These are phyloP conservation scores for Orbilia quercus DNA, from an alignment of 2,329 filamentous ascomycete genomes.

Conservation along the genomic window DNA sequence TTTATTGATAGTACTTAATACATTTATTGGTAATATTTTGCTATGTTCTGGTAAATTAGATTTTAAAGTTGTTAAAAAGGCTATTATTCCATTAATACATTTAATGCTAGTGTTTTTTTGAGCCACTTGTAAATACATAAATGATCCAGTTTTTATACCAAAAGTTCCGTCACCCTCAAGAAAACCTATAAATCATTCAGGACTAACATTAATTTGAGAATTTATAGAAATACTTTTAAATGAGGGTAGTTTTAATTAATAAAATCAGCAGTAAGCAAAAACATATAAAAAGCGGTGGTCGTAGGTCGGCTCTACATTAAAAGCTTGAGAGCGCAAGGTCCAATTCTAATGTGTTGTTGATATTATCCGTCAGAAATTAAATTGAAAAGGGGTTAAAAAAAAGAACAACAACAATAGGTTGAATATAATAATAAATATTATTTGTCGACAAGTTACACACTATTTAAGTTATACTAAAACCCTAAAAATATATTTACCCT, in stretches of 20 bases:
- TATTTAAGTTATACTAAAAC: background rate
- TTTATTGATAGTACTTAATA: slow-evolving; percentile 20
- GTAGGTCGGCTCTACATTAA: background rate
- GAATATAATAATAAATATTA: slow-evolving; percentile 6
- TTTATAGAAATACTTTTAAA: slow-evolving; percentile 15
- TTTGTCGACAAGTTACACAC: background rate
- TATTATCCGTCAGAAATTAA: slow-evolving; percentile 1
- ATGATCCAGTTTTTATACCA: slow-evolving; percentile 57
- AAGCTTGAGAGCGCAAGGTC: slow-evolving; percentile 1
- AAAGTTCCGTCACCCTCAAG: slow-evolving; percentile 57
- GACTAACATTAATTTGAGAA: slow-evolving; percentile 58
- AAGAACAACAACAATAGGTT: slow-evolving; percentile 1
- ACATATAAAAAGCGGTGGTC: background rate
- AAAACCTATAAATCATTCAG: slow-evolving; percentile 58
- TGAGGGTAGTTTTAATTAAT: slow-evolving; percentile 4
- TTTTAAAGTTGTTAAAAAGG: slow-evolving; percentile 30
- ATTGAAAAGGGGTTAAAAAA: slow-evolving; percentile 3
- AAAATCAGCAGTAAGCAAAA: slow-evolving; percentile 2
- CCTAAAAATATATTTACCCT: slow-evolving; percentile 24
- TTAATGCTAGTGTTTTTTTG: slow-evolving; percentile 52
- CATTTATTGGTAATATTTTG: slow-evolving; percentile 23
- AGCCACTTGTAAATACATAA: slow-evolving; percentile 56
- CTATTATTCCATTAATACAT: slow-evolving; percentile 55
- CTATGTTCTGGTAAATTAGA: slow-evolving; percentile 23
- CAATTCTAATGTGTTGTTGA: slow-evolving; percentile 1